phyloP scores from a whole-genome alignment of 768 basidiomycete genomes.

The Daedaleopsis nitida region DNA sequence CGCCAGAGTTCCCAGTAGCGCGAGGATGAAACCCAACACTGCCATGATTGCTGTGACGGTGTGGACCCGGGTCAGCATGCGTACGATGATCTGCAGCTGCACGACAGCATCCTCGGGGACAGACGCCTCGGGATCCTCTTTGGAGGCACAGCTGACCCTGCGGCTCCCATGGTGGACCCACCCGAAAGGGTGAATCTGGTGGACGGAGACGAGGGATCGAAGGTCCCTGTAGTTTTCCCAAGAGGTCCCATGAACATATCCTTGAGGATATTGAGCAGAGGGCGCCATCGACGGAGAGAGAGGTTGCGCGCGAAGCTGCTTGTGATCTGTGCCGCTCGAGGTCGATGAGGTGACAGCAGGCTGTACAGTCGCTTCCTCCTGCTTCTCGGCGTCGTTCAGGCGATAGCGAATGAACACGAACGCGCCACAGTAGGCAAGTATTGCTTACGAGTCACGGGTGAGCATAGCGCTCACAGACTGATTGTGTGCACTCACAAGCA shows the following conservation, averaged over 20 bases:
- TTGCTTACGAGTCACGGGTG: slow-evolving; percentile 28
- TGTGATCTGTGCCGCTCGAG: neutral
- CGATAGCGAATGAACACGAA: slow-evolving; percentile 59
- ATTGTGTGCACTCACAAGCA: slow-evolving; percentile 40
- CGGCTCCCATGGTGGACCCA: slow-evolving; percentile 3
- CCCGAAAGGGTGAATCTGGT: slow-evolving; percentile 20
- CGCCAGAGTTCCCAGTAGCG: slow-evolving; percentile 21
- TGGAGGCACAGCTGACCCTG: neutral
- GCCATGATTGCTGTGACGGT: slow-evolving; percentile 23
- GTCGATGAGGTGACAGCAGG: neutral
- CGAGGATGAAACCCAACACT: slow-evolving; percentile 23
- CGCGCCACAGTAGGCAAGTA: slow-evolving; percentile 53
- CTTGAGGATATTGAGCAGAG: neutral
- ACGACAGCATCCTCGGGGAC: neutral
- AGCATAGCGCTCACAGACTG: neutral
- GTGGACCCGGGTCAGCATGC: slow-evolving; percentile 26
- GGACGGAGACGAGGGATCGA: slow-evolving; percentile 24
- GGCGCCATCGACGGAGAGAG: neutral
- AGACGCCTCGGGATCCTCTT: neutral
- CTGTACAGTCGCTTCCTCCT: neutral
- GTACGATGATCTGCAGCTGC: slow-evolving; percentile 17
- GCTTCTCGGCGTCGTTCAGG: slow-evolving; percentile 48
- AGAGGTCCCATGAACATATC: neutral
- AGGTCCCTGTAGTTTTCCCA: slow-evolving; percentile 9
- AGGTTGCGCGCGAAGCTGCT: neutral